Evolutionary conservation across 1,139 yeast species (phyloP), one percentile per base, ranked within the genome.

Genomic region (Suhomyces chickasaworum): DNA sequence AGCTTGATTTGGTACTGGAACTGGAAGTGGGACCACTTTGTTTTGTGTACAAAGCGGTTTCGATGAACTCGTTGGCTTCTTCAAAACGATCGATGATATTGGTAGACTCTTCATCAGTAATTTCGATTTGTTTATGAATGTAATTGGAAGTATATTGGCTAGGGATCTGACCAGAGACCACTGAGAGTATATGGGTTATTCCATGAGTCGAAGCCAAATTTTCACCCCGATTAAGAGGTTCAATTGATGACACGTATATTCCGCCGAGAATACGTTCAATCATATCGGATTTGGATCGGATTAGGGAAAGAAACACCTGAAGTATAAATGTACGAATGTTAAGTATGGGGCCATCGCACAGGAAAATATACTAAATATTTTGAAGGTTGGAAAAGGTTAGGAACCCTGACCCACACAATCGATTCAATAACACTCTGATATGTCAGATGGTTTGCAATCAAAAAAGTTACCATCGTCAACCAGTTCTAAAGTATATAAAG

Each of bases 121-220:
- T 70, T 13, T 82, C 81, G 31, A 91, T 73, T 52, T 84, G 88
- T 48, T 81, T 73, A 54, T 83, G 82, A 12, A 68, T 69, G 61
- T 84, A 83, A 37, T 73, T 66, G 6, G 62, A 59, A 25, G 73
- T 68, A 52, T 81, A 77, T 39, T 68, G 69, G 3, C 73, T 65
- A 2, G 89, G 84, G 21, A 85, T 68, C n/a, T 73, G 72, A 9
- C 89, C 91, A 39, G 81, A 78, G 21, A 89, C 65, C 0, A 85
- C 77, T 0, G 95, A 84, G 20, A 91, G 65, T 8, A 91, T 78
- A 59, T 85, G 88, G 0, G 88, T 77, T 36, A 91, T 84, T 10
- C 76, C 75, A 54, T 73, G 66, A 20, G 72, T 67, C 8, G 64
- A 62, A 27, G 62, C 64, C 31, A 84, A 58, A 44, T 82, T 79